These are phyloP conservation scores for Thecaphora thlaspeos DNA, from an alignment of 1,284 basidiomycete genomes.

Conservation along the genomic window DNA sequence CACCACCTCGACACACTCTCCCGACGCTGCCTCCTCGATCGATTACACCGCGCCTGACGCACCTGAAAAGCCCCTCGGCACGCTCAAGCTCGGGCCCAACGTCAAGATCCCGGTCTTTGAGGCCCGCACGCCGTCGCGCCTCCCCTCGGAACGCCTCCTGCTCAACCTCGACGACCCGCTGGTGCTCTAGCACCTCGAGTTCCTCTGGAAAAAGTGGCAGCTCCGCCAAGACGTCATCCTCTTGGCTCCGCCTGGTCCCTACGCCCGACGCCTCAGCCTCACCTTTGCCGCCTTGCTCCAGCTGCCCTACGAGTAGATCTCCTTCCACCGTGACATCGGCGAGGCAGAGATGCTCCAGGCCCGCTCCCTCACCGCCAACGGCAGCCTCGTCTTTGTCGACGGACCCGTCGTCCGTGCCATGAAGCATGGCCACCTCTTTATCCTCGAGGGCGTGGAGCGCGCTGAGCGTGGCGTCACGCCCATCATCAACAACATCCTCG, in stretches of 20 bases:
- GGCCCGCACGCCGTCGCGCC: conserved; percentile 37
- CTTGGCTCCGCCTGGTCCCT: conserved; percentile 56
- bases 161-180: conserved; percentile 51
- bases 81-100: conserved; percentile 48
- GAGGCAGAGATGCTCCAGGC: conserved; percentile 59
- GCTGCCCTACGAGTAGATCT: conserved; percentile 56
- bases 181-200: conserved; percentile 54
- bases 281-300: conserved; percentile 58
- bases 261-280: conserved; percentile 56
- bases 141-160: conserved; percentile 46
- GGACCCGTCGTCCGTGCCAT: conserved; percentile 58
- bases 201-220: conserved; percentile 55
- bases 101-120: conserved; percentile 50
- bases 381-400: conserved; percentile 55
- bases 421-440: conserved; percentile 57
- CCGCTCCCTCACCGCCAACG: conserved; percentile 49
- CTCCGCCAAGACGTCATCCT: conserved; percentile 56
- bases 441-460: conserved; percentile 59
- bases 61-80: conserved; percentile 35
- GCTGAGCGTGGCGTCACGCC: conserved; percentile 57
- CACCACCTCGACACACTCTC: conserved; percentile 11
- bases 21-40: conserved; percentile 8
- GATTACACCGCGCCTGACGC: neutral
- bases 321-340: conserved; percentile 58
- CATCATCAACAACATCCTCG: conserved; percentile 59